Conservation (phyloP, 352 stramenopile genomes). For the Pythium folliculosum region DNA sequence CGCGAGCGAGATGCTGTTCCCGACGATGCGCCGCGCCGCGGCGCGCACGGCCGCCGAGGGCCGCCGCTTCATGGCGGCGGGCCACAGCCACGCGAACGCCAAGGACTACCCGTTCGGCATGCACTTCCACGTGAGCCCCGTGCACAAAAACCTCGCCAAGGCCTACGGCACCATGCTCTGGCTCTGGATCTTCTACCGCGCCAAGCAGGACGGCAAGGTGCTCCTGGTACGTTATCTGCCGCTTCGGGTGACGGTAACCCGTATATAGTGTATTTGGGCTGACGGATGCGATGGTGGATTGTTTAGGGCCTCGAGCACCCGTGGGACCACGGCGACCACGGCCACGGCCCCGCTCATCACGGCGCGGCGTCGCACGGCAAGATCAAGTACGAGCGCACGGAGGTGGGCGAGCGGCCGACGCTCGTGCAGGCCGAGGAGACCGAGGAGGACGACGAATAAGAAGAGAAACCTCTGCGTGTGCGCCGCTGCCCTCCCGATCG, state of each 20-base stretch:
- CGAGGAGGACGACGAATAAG: conserved; percentile 47
- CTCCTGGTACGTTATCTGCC: conserved; percentile 62
- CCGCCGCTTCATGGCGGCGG: conserved; percentile 60
- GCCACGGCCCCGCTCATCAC: conserved; percentile 39
- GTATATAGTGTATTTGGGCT: too few relatives aligned
- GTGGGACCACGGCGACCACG: conserved; percentile 67
- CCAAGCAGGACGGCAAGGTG: conserved; percentile 84
- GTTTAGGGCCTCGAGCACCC: conserved; percentile 87
- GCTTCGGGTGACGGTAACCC: too few relatives aligned
- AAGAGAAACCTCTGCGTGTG: neutral
- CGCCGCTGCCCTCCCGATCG: neutral
- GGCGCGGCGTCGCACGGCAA: conserved; percentile 35
- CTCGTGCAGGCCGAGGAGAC: conserved; percentile 52
- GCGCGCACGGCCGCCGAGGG: conserved; percentile 24
- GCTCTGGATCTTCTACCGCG: conserved; percentile 90
- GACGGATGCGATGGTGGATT: too few relatives aligned
- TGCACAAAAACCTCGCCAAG: conserved; percentile 87
- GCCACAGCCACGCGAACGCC: conserved; percentile 45
- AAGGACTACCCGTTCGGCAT: conserved; percentile 83
- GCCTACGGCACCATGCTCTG: conserved; percentile 90
- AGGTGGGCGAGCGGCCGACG: conserved; percentile 63
- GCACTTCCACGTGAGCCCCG: conserved; percentile 87
- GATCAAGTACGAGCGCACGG: conserved; percentile 65
- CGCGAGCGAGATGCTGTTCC: conserved; percentile 37
- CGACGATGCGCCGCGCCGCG: conserved; percentile 55